phyloP scores from a whole-genome alignment of 352 stramenopile genomes.

The Pythium phragmitis region DNA sequence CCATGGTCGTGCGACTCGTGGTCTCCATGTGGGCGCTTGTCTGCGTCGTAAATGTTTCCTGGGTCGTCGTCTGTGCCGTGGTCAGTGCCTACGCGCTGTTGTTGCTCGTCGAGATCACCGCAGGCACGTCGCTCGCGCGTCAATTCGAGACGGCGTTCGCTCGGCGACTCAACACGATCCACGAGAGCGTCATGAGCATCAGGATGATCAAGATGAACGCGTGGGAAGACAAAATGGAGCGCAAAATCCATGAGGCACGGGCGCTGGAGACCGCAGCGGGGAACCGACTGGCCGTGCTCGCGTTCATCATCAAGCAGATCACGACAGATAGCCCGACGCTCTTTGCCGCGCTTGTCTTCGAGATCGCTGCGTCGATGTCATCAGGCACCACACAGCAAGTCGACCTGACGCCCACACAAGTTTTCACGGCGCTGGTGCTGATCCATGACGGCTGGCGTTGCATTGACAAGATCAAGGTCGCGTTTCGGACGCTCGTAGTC shows the following conservation, averaged over 20 bases:
- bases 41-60: too few relatives aligned
- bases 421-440: neutral
- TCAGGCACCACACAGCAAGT: too few relatives aligned
- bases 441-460: neutral
- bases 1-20: neutral
- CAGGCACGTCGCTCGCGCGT: neutral
- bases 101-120: neutral
- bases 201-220: conserved; percentile 17
- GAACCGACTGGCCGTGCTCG: too few relatives aligned
- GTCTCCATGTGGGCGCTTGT: too few relatives aligned
- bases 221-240: conserved; percentile 18
- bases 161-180: conserved; percentile 1
- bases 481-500: too few relatives aligned
- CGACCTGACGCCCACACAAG: neutral
- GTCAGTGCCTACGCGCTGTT: neutral
- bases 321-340: neutral
- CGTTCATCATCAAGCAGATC: too few relatives aligned
- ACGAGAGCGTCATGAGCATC: conserved; percentile 16
- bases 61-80: too few relatives aligned
- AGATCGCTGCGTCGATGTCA: neutral
- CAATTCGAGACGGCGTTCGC: neutral
- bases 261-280: neutral
- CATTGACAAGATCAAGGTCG: too few relatives aligned
- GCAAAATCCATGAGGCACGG: conserved; percentile 7
- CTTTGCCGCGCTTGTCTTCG: neutral